A percentile compares a stretch with the other conserved stretches of the same genome.
Evolutionary conservation across 1,284 basidiomycete species (phyloP).

Genomic region (Ganoderma lingzhi): DNA sequence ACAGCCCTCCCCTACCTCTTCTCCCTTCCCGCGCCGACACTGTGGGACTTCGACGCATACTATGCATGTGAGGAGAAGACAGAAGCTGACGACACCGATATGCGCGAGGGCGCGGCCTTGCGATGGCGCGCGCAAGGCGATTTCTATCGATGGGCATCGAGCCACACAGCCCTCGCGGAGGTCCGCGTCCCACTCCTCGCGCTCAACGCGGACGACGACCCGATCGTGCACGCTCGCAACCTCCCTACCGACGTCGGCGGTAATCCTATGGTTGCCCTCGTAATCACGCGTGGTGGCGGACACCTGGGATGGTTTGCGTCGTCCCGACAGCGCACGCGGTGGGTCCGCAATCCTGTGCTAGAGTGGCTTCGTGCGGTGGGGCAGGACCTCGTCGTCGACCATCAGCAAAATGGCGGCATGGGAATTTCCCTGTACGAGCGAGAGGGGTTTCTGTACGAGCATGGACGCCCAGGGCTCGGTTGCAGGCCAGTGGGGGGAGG

Average conservation of each 20-base stretch:
- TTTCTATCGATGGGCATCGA: conserved; percentile 5
- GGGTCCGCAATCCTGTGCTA: background rate
- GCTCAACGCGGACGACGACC: conserved; percentile 92
- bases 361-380: background rate
- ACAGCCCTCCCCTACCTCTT: conserved; percentile 53
- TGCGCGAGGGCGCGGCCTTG: background rate
- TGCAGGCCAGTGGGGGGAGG: background rate
- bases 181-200: conserved; percentile 79
- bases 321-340: background rate
- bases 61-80: conserved; percentile 70
- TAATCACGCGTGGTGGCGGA: background rate
- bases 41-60: conserved; percentile 67
- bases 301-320: background rate
- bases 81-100: conserved; percentile 62
- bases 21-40: conserved; percentile 58
- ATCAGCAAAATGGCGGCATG: background rate
- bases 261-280: conserved; percentile 55
- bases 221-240: conserved; percentile 66
- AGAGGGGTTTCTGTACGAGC: background rate
- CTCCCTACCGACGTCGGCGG: conserved; percentile 64
- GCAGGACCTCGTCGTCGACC: background rate
- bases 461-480: background rate
- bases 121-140: conserved; percentile 36
- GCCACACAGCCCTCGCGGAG: conserved; percentile 49
- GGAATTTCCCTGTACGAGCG: background rate